Conservation (phyloP, 495 filamentous ascomycete genomes). For the Letharia columbiana region DNA sequence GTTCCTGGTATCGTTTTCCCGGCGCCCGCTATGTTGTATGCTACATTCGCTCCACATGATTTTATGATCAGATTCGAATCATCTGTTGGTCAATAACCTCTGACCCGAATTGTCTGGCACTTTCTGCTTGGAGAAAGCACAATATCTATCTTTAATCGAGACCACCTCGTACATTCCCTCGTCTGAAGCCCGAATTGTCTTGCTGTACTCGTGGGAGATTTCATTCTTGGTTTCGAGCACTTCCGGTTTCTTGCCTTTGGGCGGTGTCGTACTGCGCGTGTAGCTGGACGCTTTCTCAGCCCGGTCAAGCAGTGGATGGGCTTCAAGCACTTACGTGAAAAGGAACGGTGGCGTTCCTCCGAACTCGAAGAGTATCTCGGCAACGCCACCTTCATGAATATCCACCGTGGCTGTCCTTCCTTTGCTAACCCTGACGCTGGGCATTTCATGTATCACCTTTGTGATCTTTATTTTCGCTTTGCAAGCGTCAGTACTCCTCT, state of each 20-base stretch:
- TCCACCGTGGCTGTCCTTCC: constrained; percentile 71
- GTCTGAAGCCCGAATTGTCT: constrained; percentile 72
- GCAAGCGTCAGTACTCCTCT: constrained; percentile 63
- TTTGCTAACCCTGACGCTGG: constrained; percentile 78
- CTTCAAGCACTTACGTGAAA: constrained; percentile 62
- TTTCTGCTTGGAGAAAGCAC: constrained; percentile 65
- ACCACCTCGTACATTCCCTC: constrained; percentile 97
- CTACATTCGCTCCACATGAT: constrained; percentile 1
- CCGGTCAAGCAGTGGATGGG: constrained; percentile 3
- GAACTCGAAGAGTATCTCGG: constrained; percentile 88
- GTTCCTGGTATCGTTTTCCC: neutral
- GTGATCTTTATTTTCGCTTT: constrained; percentile 65
- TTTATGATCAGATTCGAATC: constrained; percentile 9
- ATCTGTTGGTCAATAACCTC: constrained; percentile 31
- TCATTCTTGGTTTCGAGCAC: constrained; percentile 86
- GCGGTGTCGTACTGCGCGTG: constrained; percentile 75
- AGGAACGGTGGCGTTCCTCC: constrained; percentile 94
- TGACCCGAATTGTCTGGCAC: constrained; percentile 40
- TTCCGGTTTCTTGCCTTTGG: constrained; percentile 63
- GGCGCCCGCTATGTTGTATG: neutral
- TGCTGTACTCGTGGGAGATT: constrained; percentile 67
- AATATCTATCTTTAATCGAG: constrained; percentile 85
- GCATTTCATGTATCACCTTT: constrained; percentile 82
- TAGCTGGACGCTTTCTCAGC: constrained; percentile 43
- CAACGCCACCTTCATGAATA: constrained; percentile 91